These are phyloP conservation scores for Claviceps africana DNA, from an alignment of 2,329 filamentous ascomycete genomes.

Conservation along the genomic window DNA sequence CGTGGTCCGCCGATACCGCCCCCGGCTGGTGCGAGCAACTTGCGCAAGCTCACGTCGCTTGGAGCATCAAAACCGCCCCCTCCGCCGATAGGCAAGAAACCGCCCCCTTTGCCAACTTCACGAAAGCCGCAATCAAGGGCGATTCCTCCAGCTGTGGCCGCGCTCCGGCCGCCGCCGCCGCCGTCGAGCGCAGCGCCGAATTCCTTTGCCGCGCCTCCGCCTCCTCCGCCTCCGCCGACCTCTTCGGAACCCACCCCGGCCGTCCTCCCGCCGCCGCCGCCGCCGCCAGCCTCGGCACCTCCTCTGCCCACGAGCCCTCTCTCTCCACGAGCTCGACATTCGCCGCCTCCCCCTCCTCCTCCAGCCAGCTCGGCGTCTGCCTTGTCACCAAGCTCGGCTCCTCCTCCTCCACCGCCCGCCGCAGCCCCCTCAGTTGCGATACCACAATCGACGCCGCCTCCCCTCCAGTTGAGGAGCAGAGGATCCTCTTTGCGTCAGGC, in stretches of 20 bases:
- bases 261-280: slow-evolving; percentile 30
- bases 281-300: slow-evolving; percentile 11
- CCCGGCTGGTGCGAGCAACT: slow-evolving; percentile 30
- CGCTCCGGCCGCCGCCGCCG: slow-evolving; percentile 23
- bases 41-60: slow-evolving; percentile 42
- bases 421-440: slow-evolving; percentile 16
- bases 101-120: slow-evolving; percentile 46
- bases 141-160: slow-evolving; percentile 18
- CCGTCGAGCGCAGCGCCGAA: slow-evolving; percentile 22
- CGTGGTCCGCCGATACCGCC: slow-evolving; percentile 26
- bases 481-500: slow-evolving; percentile 39
- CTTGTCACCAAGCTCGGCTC: slow-evolving; percentile 19
- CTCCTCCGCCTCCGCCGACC: slow-evolving; percentile 29
- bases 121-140: slow-evolving; percentile 38
- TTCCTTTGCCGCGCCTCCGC: slow-evolving; percentile 27
- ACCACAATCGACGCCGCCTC: slow-evolving; percentile 26
- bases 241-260: slow-evolving; percentile 23
- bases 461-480: slow-evolving; percentile 23
- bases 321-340: slow-evolving; percentile 22
- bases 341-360: slow-evolving; percentile 18
- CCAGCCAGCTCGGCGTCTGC: slow-evolving; percentile 18
- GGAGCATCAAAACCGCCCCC: slow-evolving; percentile 39
- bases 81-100: slow-evolving; percentile 65
- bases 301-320: slow-evolving; percentile 15
- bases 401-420: slow-evolving; percentile 16